A percentile compares a stretch with the other conserved stretches of the same genome.
Evolutionary conservation across 2,329 filamentous ascomycete species (phyloP).

Genomic region (Rhynchosporium agropyri): DNA sequence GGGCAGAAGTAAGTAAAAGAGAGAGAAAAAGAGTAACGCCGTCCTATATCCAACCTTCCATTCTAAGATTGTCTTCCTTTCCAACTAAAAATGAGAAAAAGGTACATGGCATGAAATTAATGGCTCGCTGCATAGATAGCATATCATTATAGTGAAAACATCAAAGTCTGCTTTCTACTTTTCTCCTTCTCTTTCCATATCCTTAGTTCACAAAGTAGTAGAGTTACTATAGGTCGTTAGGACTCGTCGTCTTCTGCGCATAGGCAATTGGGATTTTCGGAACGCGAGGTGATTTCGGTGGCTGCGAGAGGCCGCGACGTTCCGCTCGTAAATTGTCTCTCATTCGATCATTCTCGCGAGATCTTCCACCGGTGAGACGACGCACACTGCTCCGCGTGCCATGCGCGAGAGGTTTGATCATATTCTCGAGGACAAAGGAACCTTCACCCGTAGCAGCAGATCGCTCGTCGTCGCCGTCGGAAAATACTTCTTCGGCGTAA

Average conservation of each 20-base stretch:
- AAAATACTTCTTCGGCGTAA: conserved; percentile 71
- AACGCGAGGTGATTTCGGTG: conserved; percentile 41
- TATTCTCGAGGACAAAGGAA: conserved; percentile 61
- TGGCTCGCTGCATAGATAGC: conserved; percentile 12
- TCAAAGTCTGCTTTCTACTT: not conserved
- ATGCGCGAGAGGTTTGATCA: conserved; percentile 61
- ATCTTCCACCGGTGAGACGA: conserved; percentile 60
- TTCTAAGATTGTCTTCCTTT: not conserved
- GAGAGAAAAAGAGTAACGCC: not conserved
- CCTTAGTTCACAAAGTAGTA: not conserved
- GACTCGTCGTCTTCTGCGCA: conserved; percentile 33
- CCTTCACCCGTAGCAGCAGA: conserved; percentile 34
- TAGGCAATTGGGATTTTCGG: conserved; percentile 42
- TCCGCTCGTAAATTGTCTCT: conserved; percentile 40
- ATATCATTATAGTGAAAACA: conserved; percentile 6
- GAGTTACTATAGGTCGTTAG: conserved; percentile 25
- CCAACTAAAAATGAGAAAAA: not conserved
- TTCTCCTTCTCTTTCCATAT: not conserved
- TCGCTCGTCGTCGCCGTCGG: conserved; percentile 69
- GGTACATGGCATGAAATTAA: not conserved
- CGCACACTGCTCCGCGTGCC: conserved; percentile 62
- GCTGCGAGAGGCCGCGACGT: conserved; percentile 36
- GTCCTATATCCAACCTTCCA: not conserved
- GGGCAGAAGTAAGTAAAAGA: not conserved
- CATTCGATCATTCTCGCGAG: conserved; percentile 39